Percentiles rank a stretch among this genome's conserved stretches.
Evolutionary conservation across 2,329 filamentous ascomycete genomes (phyloP).

Genomic region (Xylaria sp.): DNA sequence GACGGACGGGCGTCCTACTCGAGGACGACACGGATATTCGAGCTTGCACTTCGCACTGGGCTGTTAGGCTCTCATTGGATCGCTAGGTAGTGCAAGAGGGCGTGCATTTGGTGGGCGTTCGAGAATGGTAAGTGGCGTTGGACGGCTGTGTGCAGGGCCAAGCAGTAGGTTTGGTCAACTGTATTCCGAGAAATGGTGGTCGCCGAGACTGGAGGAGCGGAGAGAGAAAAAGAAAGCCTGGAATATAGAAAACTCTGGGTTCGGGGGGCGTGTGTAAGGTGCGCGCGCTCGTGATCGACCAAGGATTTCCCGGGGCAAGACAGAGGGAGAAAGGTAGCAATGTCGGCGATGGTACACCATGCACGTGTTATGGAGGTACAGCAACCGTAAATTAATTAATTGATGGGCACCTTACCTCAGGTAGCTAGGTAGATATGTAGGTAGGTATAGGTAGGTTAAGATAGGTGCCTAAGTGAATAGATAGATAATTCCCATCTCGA

Average conservation of each 20-base stretch:
- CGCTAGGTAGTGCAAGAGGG: constrained; percentile 55
- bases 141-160: constrained; percentile 55
- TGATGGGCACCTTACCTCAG: constrained; percentile 37
- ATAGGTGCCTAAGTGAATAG: constrained; percentile 36
- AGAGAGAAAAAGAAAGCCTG: constrained; percentile 35
- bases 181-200: constrained; percentile 36
- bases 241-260: constrained; percentile 23
- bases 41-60: constrained; percentile 53
- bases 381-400: constrained; percentile 40
- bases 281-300: constrained; percentile 45
- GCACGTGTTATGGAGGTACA: constrained; percentile 41
- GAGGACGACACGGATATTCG: constrained; percentile 40
- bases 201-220: constrained; percentile 32
- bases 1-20: constrained; percentile 44
- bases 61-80: constrained; percentile 55
- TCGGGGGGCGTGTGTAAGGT: constrained; percentile 32
- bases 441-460: constrained; percentile 9
- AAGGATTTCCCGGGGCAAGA: constrained; percentile 37
- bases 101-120: constrained; percentile 55
- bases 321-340: constrained; percentile 26
- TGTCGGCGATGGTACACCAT: constrained; percentile 40
- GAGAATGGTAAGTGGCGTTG: constrained; percentile 47
- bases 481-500: constrained; percentile 32
- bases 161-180: constrained; percentile 45
- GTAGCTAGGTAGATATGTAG: constrained; percentile 20